phyloP scores from a whole-genome alignment of 257 asterid species.

The Fraxinus pennsylvanica region DNA sequence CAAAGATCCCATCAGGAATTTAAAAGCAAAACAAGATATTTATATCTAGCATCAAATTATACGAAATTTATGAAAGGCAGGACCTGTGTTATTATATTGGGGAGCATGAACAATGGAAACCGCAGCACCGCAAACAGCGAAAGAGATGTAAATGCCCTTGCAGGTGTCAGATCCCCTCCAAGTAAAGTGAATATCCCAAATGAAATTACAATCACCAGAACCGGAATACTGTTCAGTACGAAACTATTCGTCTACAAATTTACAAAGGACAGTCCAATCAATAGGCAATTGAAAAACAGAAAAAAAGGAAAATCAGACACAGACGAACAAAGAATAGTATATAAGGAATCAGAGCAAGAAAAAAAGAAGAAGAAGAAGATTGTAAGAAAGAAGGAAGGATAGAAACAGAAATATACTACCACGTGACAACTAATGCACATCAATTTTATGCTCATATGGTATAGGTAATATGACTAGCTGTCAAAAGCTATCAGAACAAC shows the following conservation, averaged over 20 bases:
- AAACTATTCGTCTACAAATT: constrained; percentile 77
- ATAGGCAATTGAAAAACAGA: constrained; percentile 15
- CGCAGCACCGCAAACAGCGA: constrained; percentile 89
- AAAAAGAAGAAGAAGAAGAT: not conserved
- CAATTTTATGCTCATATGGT: constrained; percentile 2
- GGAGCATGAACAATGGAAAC: constrained; percentile 95
- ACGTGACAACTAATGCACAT: constrained; percentile 1
- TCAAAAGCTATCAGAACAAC: constrained; percentile 19
- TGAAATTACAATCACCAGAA: constrained; percentile 83
- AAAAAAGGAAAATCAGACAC: constrained; percentile 12
- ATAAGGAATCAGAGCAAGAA: not conserved
- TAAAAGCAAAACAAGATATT: not conserved
- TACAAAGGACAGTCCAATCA: constrained; percentile 26
- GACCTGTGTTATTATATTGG: constrained; percentile 86
- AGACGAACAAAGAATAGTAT: constrained; percentile 7
- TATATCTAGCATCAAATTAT: not conserved
- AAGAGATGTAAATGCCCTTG: constrained; percentile 93
- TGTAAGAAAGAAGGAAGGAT: not conserved
- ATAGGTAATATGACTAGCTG: constrained; percentile 9
- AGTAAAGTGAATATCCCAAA: constrained; percentile 79
- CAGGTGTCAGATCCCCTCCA: constrained; percentile 96
- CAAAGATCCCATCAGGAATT: not conserved
- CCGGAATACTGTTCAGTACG: constrained; percentile 85
- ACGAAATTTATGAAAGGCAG: not conserved
- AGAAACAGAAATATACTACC: constrained; percentile 5